These are phyloP conservation scores for Microthyrium microscopicum DNA, from an alignment of 2,329 filamentous ascomycete genomes.

Conservation along the genomic window DNA sequence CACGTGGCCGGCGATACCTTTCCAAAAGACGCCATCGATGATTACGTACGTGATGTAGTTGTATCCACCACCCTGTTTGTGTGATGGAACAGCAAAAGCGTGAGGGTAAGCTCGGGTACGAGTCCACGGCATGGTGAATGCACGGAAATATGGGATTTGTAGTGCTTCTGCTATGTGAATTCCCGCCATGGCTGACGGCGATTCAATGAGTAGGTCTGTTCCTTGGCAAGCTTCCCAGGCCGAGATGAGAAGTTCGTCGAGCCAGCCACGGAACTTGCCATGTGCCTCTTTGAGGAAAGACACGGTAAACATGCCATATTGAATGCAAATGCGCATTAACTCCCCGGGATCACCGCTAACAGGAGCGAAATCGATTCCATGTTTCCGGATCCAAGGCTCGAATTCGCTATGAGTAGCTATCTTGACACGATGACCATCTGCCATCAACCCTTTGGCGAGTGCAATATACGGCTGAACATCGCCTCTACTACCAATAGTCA, in stretches of 20 bases:
- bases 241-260: constrained; percentile 70
- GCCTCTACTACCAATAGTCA: constrained; percentile 89
- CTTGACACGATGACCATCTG: constrained; percentile 68
- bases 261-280: constrained; percentile 69
- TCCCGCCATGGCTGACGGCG: constrained; percentile 89
- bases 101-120: constrained; percentile 90
- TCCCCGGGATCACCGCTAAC: constrained; percentile 86
- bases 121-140: constrained; percentile 98
- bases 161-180: constrained; percentile 95
- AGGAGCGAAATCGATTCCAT: constrained; percentile 81
- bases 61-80: constrained; percentile 88
- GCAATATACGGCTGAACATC: constrained; percentile 98
- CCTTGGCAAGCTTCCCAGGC: constrained; percentile 73
- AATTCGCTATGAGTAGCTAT: constrained; percentile 94
- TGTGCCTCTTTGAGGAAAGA: constrained; percentile 81
- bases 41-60: constrained; percentile 92
- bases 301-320: constrained; percentile 92
- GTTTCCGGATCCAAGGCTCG: constrained; percentile 70
- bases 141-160: constrained; percentile 85
- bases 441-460: constrained; percentile 74
- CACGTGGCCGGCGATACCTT: constrained; percentile 74
- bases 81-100: constrained; percentile 81
- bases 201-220: constrained; percentile 83
- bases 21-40: constrained; percentile 97
- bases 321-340: constrained; percentile 88